A percentile compares a stretch with the other conserved stretches of the same genome.
These are phyloP conservation scores for Ceratocystis cubensis DNA, from an alignment of 2,329 filamentous ascomycete genomes.

Conservation along the genomic window DNA sequence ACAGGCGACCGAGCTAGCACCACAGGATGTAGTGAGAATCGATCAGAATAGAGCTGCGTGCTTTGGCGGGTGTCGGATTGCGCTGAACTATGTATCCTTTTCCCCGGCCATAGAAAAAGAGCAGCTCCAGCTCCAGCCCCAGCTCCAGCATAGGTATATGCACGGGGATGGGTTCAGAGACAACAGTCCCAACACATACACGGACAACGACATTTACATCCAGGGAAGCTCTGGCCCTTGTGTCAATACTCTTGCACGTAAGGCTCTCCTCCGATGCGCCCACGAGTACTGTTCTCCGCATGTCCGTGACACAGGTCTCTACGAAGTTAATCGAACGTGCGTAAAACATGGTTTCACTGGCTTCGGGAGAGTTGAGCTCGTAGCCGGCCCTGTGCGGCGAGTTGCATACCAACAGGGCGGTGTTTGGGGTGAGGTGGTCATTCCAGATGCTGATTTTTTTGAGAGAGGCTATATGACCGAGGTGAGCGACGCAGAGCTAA, in stretches of 20 bases:
- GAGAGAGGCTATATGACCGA: constrained; percentile 18
- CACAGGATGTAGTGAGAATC: neutral
- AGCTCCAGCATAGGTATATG: neutral
- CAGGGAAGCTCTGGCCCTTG: neutral
- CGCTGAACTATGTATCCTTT: constrained; percentile 16
- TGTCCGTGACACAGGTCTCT: constrained; percentile 24
- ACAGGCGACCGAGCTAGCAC: too few relatives aligned
- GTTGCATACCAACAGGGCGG: constrained; percentile 11
- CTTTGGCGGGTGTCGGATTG: constrained; percentile 13
- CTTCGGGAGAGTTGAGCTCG: neutral
- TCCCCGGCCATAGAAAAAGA: neutral
- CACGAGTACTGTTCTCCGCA: constrained; percentile 28
- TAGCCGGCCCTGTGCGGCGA: constrained; percentile 4
- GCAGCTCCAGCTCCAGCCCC: neutral
- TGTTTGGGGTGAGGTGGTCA: constrained; percentile 12
- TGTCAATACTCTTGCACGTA: constrained; percentile 11
- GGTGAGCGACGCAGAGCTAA: neutral
- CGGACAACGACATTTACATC: neutral
- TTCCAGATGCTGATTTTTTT: constrained; percentile 17
- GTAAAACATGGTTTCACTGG: constrained; percentile 23
- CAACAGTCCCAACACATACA: neutral
- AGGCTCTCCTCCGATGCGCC: constrained; percentile 27
- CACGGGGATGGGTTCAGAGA: neutral
- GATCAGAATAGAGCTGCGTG: constrained; percentile 5
- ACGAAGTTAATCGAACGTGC: constrained; percentile 30